Evolutionary conservation across 2,329 filamentous ascomycete species (phyloP).

Genomic region (Cladosporium austrohemisphaericum): DNA sequence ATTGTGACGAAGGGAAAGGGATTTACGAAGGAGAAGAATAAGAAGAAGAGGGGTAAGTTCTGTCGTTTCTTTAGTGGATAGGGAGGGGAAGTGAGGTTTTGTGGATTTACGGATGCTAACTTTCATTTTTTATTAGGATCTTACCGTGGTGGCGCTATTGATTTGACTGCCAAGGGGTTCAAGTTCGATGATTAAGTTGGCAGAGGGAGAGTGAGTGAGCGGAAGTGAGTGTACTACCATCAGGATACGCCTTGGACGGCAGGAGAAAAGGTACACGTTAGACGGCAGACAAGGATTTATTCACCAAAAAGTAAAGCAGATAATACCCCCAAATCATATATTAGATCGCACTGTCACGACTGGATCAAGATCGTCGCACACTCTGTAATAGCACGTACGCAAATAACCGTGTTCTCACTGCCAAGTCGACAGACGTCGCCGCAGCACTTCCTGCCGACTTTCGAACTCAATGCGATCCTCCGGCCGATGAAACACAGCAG

Average conservation of each 20-base stretch:
- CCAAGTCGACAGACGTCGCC: too few species aligned
- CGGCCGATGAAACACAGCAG: too few species aligned
- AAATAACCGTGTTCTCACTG: too few species aligned
- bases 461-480: too few species aligned
- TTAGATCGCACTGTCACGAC: too few species aligned
- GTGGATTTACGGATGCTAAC: too few species aligned
- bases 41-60: constrained; percentile 49
- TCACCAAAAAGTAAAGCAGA: not conserved
- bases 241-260: not conserved
- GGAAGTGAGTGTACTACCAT: not conserved
- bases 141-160: constrained; percentile 85
- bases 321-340: too few species aligned
- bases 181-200: constrained; percentile 89
- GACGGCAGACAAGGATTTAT: not conserved
- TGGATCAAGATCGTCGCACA: too few species aligned
- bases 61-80: not conserved
- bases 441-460: too few species aligned
- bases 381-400: too few species aligned
- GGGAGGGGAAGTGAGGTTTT: not conserved
- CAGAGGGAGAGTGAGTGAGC: too few species aligned
- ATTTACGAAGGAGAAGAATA: constrained; percentile 99
- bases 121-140: constrained; percentile 29
- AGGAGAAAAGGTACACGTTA: not conserved
- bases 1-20: constrained; percentile 91
- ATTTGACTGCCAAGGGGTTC: constrained; percentile 78